A percentile compares a stretch with the other conserved stretches of the same genome.
Evolutionary conservation across 768 basidiomycete species (phyloP).

Genomic region (Suillus cothurnatus): DNA sequence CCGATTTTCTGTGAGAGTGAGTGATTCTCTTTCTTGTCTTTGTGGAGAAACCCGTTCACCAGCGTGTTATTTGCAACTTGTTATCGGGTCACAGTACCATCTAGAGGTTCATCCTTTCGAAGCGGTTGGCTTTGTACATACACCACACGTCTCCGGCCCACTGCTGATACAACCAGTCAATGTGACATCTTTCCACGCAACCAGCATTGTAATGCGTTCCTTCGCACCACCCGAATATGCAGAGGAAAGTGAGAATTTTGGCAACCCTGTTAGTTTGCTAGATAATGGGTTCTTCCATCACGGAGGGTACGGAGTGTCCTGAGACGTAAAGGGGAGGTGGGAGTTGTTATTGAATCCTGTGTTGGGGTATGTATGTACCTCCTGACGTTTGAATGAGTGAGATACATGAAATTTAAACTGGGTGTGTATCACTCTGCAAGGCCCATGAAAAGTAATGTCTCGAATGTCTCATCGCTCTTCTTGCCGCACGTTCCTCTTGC

Average conservation of each 20-base stretch:
- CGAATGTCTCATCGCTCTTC: conserved; percentile 72
- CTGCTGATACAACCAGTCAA: conserved; percentile 43
- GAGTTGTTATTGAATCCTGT: not conserved
- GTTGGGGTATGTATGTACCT: not conserved
- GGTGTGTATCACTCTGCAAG: conserved; percentile 19
- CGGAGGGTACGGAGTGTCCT: conserved; percentile 4
- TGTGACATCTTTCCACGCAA: conserved; percentile 41
- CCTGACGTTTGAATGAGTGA: not conserved
- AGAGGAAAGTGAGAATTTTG: conserved; percentile 48
- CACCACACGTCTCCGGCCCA: conserved; percentile 23
- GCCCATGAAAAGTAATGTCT: conserved; percentile 56
- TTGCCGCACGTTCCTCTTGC: conserved; percentile 42
- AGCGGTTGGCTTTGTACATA: conserved; percentile 43
- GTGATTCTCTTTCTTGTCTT: conserved; percentile 18
- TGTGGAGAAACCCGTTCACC: not conserved
- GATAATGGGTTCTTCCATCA: conserved; percentile 51
- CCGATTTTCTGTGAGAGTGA: conserved; percentile 49
- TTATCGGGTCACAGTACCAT: conserved; percentile 40
- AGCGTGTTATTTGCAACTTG: not conserved
- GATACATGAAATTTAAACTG: not conserved
- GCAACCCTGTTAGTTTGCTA: conserved; percentile 50
- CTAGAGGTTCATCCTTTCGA: conserved; percentile 45
- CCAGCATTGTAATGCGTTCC: conserved; percentile 43
- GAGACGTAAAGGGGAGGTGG: not conserved
- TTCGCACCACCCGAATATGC: conserved; percentile 57